A percentile compares a stretch with the other conserved stretches of the same genome.
Conservation (phyloP, 2,329 filamentous ascomycete species). For the Ilyonectria robusta region DNA sequence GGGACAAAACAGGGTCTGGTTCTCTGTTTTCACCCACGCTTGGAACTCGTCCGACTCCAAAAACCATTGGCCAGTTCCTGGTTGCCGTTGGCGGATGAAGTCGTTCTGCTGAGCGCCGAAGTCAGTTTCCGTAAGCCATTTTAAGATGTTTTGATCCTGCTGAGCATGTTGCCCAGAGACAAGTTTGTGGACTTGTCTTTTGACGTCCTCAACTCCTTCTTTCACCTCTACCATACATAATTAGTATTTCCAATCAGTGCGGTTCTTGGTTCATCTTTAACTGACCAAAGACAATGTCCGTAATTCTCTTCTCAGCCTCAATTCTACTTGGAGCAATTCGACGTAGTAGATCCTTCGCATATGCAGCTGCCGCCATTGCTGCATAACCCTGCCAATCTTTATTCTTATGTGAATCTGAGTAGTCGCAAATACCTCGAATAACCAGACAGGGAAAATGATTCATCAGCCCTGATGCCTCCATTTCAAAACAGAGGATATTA, state of each 20-base stretch:
- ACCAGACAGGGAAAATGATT: conserved; percentile 36
- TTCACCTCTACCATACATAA: too few relatives aligned
- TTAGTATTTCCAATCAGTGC: too few relatives aligned
- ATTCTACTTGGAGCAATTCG: neutral
- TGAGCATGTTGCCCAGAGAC: too few relatives aligned
- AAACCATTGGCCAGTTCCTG: conserved; percentile 60
- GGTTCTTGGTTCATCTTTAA: too few relatives aligned
- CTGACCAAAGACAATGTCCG: too few relatives aligned
- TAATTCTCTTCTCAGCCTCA: neutral
- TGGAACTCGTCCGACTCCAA: conserved; percentile 52
- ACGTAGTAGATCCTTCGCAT: conserved; percentile 16
- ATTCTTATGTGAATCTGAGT: conserved; percentile 56
- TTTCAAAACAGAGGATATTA: neutral
- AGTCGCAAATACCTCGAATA: conserved; percentile 56
- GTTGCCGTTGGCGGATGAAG: conserved; percentile 49
- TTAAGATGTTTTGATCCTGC: conserved; percentile 22
- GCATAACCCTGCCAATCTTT: conserved; percentile 54
- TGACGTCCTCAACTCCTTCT: too few relatives aligned
- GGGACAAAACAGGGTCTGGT: conserved; percentile 54
- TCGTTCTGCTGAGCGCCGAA: conserved; percentile 56
- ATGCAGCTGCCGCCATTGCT: conserved; percentile 48
- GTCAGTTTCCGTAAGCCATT: conserved; percentile 57
- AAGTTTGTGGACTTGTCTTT: too few relatives aligned
- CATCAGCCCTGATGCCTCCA: conserved; percentile 37
- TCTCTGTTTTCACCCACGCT: conserved; percentile 44